Evolutionary conservation across 352 stramenopile species (phyloP), one percentile per base, ranked within the genome.

Genomic region (Aphanomyces astaci): DNA sequence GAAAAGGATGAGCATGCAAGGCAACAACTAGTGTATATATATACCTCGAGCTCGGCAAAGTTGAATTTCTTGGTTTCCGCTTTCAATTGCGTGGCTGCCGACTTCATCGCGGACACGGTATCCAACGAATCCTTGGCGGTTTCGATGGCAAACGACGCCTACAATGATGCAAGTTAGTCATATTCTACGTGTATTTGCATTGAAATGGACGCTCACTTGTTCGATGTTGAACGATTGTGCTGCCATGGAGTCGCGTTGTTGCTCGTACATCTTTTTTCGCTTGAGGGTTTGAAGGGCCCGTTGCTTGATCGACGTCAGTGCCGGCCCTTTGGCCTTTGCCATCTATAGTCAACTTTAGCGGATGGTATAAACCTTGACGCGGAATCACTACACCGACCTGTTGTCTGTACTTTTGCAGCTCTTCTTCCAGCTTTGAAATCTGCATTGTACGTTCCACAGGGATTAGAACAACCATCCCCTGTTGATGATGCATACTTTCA

Each of bases 51-150:
- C 64, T 98, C 92, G 55, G 94, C 87, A 56, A 99, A 90, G 72
- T 99, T 85, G 62, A 99, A 90, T 79, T 98, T 96, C 72, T 98
- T 94, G 28, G 92, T 93, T 74, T 98, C 92, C 4, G 82, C 81
- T 74, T 98, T 98, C 4, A 99, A 77, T 52, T 91, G 88, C 65
- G 89, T 82, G 7, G 78, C 75, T 19, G 94, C 95, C 56, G 80
- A 86, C 78, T 98, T 98, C 93, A 99, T 98, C 0, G 96, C 95
- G 19, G 88, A 78, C 0, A 98, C 92, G 0, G 93, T 98, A 40
- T 86, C 79, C 0, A 98, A 82, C 28, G 90, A 97, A 59, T 96
- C 92, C 56, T 94, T 95, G 52, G 91, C 91, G 53, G 82, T 95
- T 70, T 98, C 93, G 67, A 98, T 97, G 30, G 90, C 88, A 78